phyloP scores from a whole-genome alignment of 177 flowering plant genomes.

The Tripterygium wilfordii region DNA sequence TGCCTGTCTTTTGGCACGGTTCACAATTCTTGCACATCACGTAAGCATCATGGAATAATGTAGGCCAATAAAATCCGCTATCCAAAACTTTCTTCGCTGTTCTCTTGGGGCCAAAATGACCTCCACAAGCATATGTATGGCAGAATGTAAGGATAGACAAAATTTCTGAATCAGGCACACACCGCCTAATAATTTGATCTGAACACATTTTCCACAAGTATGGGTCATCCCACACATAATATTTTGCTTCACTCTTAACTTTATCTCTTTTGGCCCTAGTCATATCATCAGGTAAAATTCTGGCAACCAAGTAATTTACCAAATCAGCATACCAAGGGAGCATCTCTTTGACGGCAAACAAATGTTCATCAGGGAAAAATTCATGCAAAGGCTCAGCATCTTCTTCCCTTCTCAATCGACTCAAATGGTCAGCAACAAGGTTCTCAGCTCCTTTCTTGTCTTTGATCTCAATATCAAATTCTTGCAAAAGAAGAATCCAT shows the following conservation, averaged over 20 bases:
- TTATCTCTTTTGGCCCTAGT: not conserved
- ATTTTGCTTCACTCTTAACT: not conserved
- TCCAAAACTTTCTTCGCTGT: conserved; percentile 2
- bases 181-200: conserved; percentile 7
- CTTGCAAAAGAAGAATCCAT: conserved; percentile 9
- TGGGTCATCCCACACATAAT: conserved; percentile 7
- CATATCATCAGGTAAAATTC: not conserved
- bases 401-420: not conserved
- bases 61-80: conserved; percentile 12
- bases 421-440: conserved; percentile 8
- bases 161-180: conserved; percentile 7
- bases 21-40: not conserved
- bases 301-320: not conserved
- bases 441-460: too few relatives aligned
- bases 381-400: not conserved
- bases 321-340: conserved; percentile 1
- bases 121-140: conserved; percentile 9
- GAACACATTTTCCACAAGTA: not conserved
- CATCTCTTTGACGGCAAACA: not conserved
- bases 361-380: conserved; percentile 2
- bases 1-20: not conserved
- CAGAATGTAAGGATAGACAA: not conserved
- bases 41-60: conserved; percentile 6
- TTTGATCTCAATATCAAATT: not conserved
- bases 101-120: too few relatives aligned